Evolutionary conservation across 192 early-diverging fungal genomes (phyloP).

Genomic region (Rhizophagus sp.): DNA sequence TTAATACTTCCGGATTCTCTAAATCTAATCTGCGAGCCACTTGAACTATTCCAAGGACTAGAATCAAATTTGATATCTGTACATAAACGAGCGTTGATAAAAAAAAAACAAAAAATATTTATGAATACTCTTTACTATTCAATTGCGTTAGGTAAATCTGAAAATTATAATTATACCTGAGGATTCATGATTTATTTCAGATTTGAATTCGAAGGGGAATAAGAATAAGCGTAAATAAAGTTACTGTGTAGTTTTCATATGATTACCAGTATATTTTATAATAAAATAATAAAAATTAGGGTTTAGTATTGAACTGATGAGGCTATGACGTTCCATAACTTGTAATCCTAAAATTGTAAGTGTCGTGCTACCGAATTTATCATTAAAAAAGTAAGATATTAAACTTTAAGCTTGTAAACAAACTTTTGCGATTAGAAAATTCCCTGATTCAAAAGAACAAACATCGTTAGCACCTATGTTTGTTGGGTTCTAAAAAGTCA

Average conservation of each 20-base stretch:
- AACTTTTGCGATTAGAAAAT: neutral
- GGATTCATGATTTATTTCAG: neutral
- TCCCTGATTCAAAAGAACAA: neutral
- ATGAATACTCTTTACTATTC: no score
- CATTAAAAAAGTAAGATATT: neutral
- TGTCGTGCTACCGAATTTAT: neutral
- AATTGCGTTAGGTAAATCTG: neutral
- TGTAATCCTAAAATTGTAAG: neutral
- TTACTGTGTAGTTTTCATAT: neutral
- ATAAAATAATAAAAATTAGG: neutral
- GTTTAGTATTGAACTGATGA: neutral
- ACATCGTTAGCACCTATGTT: neutral
- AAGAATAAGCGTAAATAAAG: no score
- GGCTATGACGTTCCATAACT: neutral
- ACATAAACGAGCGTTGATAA: neutral
- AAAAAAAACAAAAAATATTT: neutral
- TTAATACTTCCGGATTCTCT: slow-evolving; percentile 61
- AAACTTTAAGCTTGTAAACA: neutral
- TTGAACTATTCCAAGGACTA: slow-evolving; percentile 69
- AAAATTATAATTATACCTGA: neutral
- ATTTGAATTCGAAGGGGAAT: neutral
- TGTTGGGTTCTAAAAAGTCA: neutral
- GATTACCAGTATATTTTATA: neutral
- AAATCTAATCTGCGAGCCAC: slow-evolving; percentile 62
- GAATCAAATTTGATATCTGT: slow-evolving; percentile 53